Evolutionary conservation across 2,329 filamentous ascomycete species (phyloP), one percentile per base, ranked within the genome.

Genomic region (Xylariaceae sp.): DNA sequence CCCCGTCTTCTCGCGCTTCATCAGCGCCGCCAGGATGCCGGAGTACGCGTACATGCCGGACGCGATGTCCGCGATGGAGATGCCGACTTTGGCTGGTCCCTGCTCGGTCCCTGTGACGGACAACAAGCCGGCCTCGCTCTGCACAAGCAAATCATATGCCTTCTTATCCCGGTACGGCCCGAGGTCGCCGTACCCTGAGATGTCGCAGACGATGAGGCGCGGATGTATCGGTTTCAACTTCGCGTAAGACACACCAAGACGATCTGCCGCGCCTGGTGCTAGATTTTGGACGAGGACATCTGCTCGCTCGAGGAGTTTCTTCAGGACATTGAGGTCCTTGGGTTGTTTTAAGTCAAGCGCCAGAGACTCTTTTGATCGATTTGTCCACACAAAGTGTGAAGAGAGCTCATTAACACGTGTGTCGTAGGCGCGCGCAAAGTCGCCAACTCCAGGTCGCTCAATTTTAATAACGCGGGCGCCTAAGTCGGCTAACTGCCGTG

Each of bases 331-430:
- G 37, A 75, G 65, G 36, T 77, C 70, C 5, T 61, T 56, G 0
- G 65, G 50, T 10, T 67, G 54, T 48, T 79, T 78, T 14, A 78
- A 52, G 34, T 78, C 69, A 0, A 78, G 64, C 0, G 72, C 73
- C 7, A 78, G 58, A 38, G 72, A 76, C 55, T 79, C 73, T 42
- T 78, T 79, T 6, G 74, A 75, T 19, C 75, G 67, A 48, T 77
- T 79, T 0, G 70, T 65, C 75, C 76, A 78, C n/a, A 78, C 67
- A 45, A 79, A 79, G 53, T 79, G 75, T 0, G 75, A 78, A 0
- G 72, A 64, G 12, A 75, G 60, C 0, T 75, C 75, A 6, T 69
- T 65, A 2, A 77, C 73, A 7, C 74, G 68, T 0, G 60, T 67
- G 54, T 79, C 75, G 49, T 77, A 77, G 11, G 67, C 59, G 1